Conservation (phyloP, 2,329 filamentous ascomycete genomes). For the Sphaceloma murrayae region DNA sequence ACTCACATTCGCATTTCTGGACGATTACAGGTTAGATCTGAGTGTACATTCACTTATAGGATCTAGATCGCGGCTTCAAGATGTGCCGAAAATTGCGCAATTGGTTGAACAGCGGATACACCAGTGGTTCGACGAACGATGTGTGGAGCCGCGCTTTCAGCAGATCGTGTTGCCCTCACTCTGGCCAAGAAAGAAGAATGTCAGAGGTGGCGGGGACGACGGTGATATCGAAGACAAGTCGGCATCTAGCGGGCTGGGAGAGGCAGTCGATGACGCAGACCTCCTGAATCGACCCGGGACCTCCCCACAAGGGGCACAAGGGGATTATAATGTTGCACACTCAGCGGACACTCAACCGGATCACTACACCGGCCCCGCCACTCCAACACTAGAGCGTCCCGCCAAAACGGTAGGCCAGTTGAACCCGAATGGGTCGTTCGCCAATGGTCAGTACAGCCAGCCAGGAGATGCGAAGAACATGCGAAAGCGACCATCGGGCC, state of each 20-base stretch:
- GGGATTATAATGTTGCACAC: too few relatives aligned
- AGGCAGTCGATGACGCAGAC: slow-evolving; percentile 16
- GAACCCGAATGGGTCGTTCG: not conserved
- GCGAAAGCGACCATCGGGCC: not conserved
- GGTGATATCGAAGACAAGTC: slow-evolving; percentile 34
- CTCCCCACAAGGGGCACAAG: not conserved
- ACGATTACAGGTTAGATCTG: slow-evolving; percentile 77
- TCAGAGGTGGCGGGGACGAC: slow-evolving; percentile 58
- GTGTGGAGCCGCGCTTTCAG: slow-evolving; percentile 77
- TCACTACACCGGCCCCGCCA: not conserved
- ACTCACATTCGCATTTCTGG: slow-evolving; percentile 87
- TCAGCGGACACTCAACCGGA: too few relatives aligned
- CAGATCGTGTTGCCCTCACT: slow-evolving; percentile 74
- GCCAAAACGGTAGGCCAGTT: not conserved
- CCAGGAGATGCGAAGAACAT: slow-evolving; percentile 1
- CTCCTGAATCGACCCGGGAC: not conserved
- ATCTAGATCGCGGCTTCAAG: slow-evolving; percentile 67
- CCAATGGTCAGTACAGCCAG: too few relatives aligned
- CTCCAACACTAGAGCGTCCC: slow-evolving; percentile 12
- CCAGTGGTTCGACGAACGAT: slow-evolving; percentile 79
- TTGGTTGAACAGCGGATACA: slow-evolving; percentile 71
- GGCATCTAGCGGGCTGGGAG: not conserved
- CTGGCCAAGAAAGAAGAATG: slow-evolving; percentile 79
- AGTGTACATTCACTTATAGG: slow-evolving; percentile 71
- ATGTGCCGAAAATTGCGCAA: slow-evolving; percentile 82